Evolutionary conservation across 2,329 filamentous ascomycete species (phyloP).

Genomic region (Diaporthe sp.): DNA sequence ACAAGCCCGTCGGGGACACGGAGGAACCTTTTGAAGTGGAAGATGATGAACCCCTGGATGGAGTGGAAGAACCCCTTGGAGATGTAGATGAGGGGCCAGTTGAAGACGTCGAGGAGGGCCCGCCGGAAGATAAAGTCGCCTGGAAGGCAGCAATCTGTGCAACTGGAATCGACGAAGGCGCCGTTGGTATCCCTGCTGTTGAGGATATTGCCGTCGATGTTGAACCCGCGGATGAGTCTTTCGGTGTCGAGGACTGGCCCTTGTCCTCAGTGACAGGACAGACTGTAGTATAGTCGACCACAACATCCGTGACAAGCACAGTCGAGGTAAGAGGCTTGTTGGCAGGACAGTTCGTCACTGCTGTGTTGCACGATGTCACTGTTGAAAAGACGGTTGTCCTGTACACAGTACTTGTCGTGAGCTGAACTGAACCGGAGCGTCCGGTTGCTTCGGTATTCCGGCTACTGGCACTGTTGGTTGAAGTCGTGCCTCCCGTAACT

Average conservation of each 20-base stretch:
- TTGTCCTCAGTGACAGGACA: constrained; percentile 13
- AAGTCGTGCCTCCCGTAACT: neutral
- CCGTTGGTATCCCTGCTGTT: neutral
- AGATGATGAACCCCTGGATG: neutral
- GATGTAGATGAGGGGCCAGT: neutral
- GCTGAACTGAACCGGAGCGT: constrained; percentile 2
- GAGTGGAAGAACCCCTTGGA: neutral
- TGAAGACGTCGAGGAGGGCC: neutral
- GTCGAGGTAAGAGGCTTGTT: neutral
- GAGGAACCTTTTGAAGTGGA: neutral
- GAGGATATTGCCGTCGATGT: neutral
- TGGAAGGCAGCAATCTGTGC: neutral
- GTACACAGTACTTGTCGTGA: constrained; percentile 13
- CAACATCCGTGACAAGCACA: constrained; percentile 9
- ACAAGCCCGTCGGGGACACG: neutral
- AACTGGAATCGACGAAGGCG: neutral
- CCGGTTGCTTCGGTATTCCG: neutral
- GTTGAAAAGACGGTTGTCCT: constrained; percentile 17
- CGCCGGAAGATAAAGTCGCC: neutral
- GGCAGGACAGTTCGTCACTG: constrained; percentile 27
- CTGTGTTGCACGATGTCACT: constrained; percentile 17
- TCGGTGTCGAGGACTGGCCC: neutral
- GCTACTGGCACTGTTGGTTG: neutral
- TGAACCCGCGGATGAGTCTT: neutral
- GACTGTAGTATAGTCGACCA: constrained; percentile 25